Conservation (phyloP, 2,329 filamentous ascomycete species). For the Cordyceps cicadae region DNA sequence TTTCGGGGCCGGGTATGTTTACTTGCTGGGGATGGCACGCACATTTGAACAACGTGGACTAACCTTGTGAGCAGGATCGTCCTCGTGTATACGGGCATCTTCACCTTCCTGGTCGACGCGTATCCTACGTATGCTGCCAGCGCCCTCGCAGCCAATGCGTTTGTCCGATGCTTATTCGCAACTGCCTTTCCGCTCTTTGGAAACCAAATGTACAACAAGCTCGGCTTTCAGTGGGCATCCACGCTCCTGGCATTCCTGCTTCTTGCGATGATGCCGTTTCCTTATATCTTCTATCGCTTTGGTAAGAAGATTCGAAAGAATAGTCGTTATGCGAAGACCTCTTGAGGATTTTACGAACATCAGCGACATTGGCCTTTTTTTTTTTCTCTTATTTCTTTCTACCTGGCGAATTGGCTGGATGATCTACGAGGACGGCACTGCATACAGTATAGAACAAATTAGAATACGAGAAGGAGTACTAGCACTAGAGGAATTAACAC, state of each 20-base stretch:
- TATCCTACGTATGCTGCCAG: conserved; percentile 69
- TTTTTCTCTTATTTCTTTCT: no score
- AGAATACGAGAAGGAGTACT: no score
- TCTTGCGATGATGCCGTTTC: conserved; percentile 55
- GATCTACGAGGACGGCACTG: no score
- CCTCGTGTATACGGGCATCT: conserved; percentile 74
- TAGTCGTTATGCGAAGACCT: conserved; percentile 41
- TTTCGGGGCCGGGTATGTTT: conserved; percentile 61
- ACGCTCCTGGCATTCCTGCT: conserved; percentile 54
- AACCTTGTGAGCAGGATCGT: conserved; percentile 47
- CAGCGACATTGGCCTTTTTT: no score
- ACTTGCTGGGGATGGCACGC: conserved; percentile 4
- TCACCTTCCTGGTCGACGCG: conserved; percentile 75
- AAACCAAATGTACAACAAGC: conserved; percentile 59
- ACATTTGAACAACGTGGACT: not conserved
- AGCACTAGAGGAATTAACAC: no score
- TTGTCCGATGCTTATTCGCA: conserved; percentile 63
- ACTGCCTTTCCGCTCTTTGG: conserved; percentile 63
- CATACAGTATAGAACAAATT: no score
- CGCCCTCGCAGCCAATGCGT: conserved; percentile 76
- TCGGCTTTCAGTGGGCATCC: conserved; percentile 65
- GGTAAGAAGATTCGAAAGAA: conserved; percentile 48
- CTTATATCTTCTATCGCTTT: conserved; percentile 53
- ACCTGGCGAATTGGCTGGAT: no score
- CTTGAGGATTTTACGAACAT: no score